phyloP scores from a whole-genome alignment of 371 early-diverging fungal genomes.

The Sporodiniella umbellata region DNA sequence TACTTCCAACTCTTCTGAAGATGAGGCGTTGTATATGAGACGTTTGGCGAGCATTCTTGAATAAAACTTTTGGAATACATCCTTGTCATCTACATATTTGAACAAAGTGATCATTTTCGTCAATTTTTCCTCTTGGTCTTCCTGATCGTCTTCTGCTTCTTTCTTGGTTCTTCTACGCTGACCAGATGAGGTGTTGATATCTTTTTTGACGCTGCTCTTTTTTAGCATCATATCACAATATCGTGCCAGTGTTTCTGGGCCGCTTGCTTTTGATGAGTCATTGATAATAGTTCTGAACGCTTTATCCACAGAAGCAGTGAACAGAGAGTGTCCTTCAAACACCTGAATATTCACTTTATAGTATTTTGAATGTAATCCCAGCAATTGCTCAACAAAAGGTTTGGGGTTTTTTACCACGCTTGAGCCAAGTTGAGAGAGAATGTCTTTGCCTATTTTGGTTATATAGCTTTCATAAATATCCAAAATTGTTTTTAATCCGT shows the following conservation, averaged over 20 bases:
- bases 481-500: conserved; percentile 64
- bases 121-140: conserved; percentile 57
- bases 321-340: conserved; percentile 66
- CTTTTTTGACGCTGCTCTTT: conserved; percentile 48
- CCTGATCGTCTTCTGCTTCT: conserved; percentile 24
- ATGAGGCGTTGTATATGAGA: conserved; percentile 75
- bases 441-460: conserved; percentile 54
- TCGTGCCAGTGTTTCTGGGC: conserved; percentile 77
- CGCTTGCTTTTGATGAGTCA: conserved; percentile 54
- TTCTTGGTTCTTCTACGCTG: conserved; percentile 12
- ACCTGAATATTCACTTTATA: conserved; percentile 55
- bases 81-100: conserved; percentile 90
- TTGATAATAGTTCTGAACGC: conserved; percentile 79
- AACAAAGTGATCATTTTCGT: conserved; percentile 68
- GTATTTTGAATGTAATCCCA: conserved; percentile 65
- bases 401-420: conserved; percentile 66
- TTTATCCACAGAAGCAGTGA: conserved; percentile 84
- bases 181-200: conserved; percentile 7
- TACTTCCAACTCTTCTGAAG: conserved; percentile 82
- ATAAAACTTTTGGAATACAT: conserved; percentile 87
- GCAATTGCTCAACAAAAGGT: conserved; percentile 63
- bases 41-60: conserved; percentile 80
- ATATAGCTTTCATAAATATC: conserved; percentile 65
- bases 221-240: conserved; percentile 81
- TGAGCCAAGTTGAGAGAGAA: conserved; percentile 52